Conservation (phyloP, 2,329 filamentous ascomycete genomes). For the Mariannaea sp. region DNA sequence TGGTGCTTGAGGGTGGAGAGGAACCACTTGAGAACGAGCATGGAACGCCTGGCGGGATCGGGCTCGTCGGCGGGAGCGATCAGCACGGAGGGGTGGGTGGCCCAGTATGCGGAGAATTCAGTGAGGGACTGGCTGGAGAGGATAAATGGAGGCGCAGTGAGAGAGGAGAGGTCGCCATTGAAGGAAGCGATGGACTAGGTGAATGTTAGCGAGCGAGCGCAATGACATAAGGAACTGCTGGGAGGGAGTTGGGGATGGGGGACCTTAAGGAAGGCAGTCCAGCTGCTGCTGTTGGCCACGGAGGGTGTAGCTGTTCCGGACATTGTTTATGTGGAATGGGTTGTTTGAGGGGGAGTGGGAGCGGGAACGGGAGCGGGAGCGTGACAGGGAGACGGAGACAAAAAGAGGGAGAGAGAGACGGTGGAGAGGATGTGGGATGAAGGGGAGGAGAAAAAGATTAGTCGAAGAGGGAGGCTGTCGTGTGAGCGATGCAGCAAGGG, state of each 20-base stretch:
- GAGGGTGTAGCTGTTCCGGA: conserved; percentile 39
- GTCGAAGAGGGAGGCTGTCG: conserved; percentile 19
- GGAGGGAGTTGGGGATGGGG: conserved; percentile 10
- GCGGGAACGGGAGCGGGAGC: background rate
- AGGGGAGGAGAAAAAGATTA: conserved; percentile 2
- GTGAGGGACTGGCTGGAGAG: conserved; percentile 77
- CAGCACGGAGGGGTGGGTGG: conserved; percentile 76
- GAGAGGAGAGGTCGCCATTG: conserved; percentile 78
- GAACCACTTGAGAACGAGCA: conserved; percentile 96
- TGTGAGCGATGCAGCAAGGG: conserved; percentile 16
- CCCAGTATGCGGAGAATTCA: conserved; percentile 84
- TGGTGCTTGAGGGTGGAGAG: conserved; percentile 91
- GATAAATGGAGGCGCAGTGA: conserved; percentile 83
- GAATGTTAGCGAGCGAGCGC: too few relatives aligned
- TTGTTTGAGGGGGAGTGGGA: conserved; percentile 6
- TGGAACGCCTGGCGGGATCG: conserved; percentile 79
- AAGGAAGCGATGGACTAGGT: conserved; percentile 75
- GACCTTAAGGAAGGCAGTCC: conserved; percentile 60
- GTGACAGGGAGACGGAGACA: background rate
- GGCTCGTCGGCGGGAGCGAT: conserved; percentile 79
- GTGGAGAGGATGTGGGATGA: background rate
- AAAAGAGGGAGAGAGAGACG: background rate
- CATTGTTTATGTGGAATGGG: conserved; percentile 40
- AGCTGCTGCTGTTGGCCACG: conserved; percentile 52
- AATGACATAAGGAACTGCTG: background rate